A percentile compares a stretch with the other conserved stretches of the same genome.
These are phyloP conservation scores for Psilocybe mexicana DNA, from an alignment of 1,284 basidiomycete genomes.

Conservation along the genomic window DNA sequence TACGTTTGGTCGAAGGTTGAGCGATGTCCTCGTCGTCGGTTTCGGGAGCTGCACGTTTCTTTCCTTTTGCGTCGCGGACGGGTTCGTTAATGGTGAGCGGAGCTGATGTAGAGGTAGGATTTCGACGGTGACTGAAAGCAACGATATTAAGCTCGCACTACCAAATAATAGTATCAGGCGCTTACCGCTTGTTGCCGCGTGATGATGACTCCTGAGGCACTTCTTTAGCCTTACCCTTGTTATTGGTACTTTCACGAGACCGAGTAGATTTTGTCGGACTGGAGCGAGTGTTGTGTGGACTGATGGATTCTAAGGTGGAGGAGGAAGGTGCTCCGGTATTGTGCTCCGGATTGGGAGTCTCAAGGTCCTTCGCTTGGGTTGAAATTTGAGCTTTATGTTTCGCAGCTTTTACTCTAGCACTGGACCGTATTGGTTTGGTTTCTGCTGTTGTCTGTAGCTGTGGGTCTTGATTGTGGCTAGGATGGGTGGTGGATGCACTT, in stretches of 20 bases:
- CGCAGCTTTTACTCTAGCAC: slow-evolving; percentile 76
- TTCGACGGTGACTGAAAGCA: slow-evolving; percentile 55
- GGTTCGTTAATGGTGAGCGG: slow-evolving; percentile 76
- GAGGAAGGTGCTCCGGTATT: slow-evolving; percentile 33
- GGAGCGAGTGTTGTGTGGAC: slow-evolving; percentile 37
- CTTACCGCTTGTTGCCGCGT: slow-evolving; percentile 62
- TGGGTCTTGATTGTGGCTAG: slow-evolving; percentile 37
- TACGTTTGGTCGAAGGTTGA: slow-evolving; percentile 58
- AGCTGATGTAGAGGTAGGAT: slow-evolving; percentile 45
- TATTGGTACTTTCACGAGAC: slow-evolving; percentile 47
- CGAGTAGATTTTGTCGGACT: slow-evolving; percentile 54
- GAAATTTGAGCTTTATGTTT: slow-evolving; percentile 59
- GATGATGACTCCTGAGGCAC: slow-evolving; percentile 45
- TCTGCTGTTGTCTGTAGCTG: slow-evolving; percentile 36
- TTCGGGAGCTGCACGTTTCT: slow-evolving; percentile 81
- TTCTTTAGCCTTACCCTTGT: slow-evolving; percentile 69
- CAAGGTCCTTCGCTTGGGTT: slow-evolving; percentile 40
- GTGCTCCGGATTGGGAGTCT: slow-evolving; percentile 31
- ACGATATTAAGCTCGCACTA: slow-evolving; percentile 24
- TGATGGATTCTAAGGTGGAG: slow-evolving; percentile 33
- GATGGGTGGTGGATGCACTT: slow-evolving; percentile 45
- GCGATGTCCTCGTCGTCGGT: slow-evolving; percentile 59
- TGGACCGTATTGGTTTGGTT: slow-evolving; percentile 62
- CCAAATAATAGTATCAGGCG: slow-evolving; percentile 18
- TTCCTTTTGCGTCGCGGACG: slow-evolving; percentile 71